Evolutionary conservation across 768 basidiomycete genomes (phyloP).

Genomic region (Phlebiopsis flavidoalba): DNA sequence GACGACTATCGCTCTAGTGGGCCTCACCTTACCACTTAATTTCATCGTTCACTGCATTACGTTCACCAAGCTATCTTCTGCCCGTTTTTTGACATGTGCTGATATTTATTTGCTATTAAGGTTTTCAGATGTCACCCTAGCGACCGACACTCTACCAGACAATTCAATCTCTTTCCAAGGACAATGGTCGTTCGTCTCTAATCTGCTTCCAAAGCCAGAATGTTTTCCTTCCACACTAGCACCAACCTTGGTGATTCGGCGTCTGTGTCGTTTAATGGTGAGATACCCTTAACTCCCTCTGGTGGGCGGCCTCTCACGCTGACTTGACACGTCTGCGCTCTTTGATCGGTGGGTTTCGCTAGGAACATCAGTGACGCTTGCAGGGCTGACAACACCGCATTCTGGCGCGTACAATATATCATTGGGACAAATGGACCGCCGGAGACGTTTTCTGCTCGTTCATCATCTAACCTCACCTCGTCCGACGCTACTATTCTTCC

Average conservation of each 20-base stretch:
- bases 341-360: constrained; percentile 8
- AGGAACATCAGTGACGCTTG: constrained; percentile 61
- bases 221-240: constrained; percentile 25
- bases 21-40: neutral
- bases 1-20: neutral
- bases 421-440: constrained; percentile 34
- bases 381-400: constrained; percentile 52
- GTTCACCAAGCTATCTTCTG: neutral
- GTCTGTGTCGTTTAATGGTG: constrained; percentile 41
- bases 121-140: constrained; percentile 1
- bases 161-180: constrained; percentile 47
- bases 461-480: constrained; percentile 45
- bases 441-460: constrained; percentile 34
- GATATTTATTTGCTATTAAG: neutral
- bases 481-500: constrained; percentile 55
- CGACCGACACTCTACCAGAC: constrained; percentile 32
- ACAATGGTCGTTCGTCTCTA: constrained; percentile 39
- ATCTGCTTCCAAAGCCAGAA: constrained; percentile 20
- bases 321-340: constrained; percentile 1
- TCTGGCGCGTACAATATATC: constrained; percentile 57
- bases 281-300: constrained; percentile 13
- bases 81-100: neutral
- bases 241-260: constrained; percentile 42
- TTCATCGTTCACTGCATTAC: too few relatives aligned
- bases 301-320: constrained; percentile 10